These are phyloP conservation scores for Didymella lethalis DNA, from an alignment of 2,329 filamentous ascomycete genomes.

Conservation along the genomic window DNA sequence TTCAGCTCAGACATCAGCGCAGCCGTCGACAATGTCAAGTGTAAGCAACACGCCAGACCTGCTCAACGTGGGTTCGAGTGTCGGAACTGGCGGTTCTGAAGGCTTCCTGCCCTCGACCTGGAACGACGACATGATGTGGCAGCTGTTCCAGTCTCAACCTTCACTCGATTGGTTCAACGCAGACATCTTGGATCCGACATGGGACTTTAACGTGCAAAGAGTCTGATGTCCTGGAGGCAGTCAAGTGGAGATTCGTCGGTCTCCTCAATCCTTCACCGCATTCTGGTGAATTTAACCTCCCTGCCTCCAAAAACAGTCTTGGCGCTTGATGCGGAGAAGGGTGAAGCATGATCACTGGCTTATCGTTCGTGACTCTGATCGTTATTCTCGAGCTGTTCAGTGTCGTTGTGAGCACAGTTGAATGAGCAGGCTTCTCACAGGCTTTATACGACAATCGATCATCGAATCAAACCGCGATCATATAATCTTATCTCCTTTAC, in stretches of 20 bases:
- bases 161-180: conserved; percentile 48
- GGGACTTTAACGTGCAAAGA: conserved; percentile 29
- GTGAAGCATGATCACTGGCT: neutral
- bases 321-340: neutral
- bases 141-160: conserved; percentile 45
- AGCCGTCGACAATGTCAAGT: conserved; percentile 5
- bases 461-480: neutral
- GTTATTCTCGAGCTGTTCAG: neutral
- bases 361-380: too few species aligned
- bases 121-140: conserved; percentile 48
- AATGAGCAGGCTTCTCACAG: neutral
- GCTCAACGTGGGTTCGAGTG: neutral
- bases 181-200: conserved; percentile 41
- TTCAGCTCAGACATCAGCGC: neutral
- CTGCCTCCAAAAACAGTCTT: neutral
- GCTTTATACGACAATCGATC: neutral
- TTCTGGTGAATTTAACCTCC: neutral
- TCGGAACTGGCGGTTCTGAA: conserved; percentile 4
- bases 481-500: neutral
- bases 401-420: neutral
- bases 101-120: conserved; percentile 33
- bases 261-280: neutral
- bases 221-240: neutral
- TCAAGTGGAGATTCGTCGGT: neutral
- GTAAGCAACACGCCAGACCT: conserved; percentile 7